Evolutionary conservation across 768 basidiomycete species (phyloP).

Genomic region (Steccherinum ochraceum): DNA sequence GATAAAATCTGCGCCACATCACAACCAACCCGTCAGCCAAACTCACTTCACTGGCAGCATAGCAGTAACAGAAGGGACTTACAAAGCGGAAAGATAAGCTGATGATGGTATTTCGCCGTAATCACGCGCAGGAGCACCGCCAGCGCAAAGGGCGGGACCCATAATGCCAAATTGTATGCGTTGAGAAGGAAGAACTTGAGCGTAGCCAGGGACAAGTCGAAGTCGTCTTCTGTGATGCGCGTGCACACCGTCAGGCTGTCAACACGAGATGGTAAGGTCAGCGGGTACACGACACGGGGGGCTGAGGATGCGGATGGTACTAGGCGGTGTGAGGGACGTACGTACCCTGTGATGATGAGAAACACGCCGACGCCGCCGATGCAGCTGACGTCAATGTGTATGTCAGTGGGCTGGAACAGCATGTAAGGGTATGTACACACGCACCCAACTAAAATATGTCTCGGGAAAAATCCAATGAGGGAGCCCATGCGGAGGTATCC

Average conservation of each 20-base stretch:
- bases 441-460: conserved; percentile 93
- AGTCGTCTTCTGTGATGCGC: conserved; percentile 72
- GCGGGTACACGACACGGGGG: no score
- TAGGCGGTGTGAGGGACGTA: no score
- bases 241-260: conserved; percentile 77
- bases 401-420: no score
- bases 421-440: conserved; percentile 16
- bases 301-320: background rate
- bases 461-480: conserved; percentile 91
- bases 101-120: conserved; percentile 76
- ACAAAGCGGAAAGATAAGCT: conserved; percentile 89
- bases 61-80: conserved; percentile 27
- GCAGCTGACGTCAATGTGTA: conserved; percentile 39
- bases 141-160: conserved; percentile 72
- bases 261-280: background rate
- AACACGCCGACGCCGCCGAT: conserved; percentile 97
- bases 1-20: conserved; percentile 54
- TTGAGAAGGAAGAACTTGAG: conserved; percentile 65
- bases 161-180: conserved; percentile 58
- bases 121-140: conserved; percentile 75
- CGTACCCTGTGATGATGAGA: conserved; percentile 81
- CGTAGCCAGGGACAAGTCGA: conserved; percentile 59
- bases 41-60: background rate
- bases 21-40: background rate
- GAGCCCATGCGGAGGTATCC: conserved; percentile 79